These are phyloP conservation scores for Colletotrichum brevisporum DNA, from an alignment of 2,329 filamentous ascomycete genomes.

Conservation along the genomic window DNA sequence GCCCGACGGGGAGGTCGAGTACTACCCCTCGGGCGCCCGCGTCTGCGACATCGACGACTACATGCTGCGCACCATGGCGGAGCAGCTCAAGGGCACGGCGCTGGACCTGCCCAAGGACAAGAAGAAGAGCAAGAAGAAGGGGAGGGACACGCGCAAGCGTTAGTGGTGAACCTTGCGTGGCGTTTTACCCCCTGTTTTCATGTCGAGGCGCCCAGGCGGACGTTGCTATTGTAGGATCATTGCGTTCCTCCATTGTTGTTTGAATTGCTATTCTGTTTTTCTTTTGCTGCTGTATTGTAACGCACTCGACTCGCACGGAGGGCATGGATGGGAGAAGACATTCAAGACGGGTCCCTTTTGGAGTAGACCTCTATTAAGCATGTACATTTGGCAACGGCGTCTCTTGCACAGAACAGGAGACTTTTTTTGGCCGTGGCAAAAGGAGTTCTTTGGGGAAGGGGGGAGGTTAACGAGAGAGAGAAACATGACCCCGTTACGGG, in stretches of 20 bases:
- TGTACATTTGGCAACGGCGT: slow-evolving; percentile 28
- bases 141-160: slow-evolving; percentile 70
- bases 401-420: not conserved
- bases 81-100: slow-evolving; percentile 69
- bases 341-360: slow-evolving; percentile 13
- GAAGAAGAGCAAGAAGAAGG: slow-evolving; percentile 72
- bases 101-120: slow-evolving; percentile 76
- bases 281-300: slow-evolving; percentile 27
- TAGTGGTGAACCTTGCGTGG: slow-evolving; percentile 42
- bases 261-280: not conserved
- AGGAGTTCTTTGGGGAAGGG: slow-evolving; percentile 17
- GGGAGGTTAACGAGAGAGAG: not conserved
- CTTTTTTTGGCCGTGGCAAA: slow-evolving; percentile 12
- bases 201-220: too few species aligned
- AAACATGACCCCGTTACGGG: not conserved
- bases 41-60: slow-evolving; percentile 80
- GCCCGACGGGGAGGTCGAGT: slow-evolving; percentile 61
- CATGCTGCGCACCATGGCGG: slow-evolving; percentile 79
- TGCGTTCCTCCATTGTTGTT: slow-evolving; percentile 4
- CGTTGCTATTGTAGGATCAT: not conserved
- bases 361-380: slow-evolving; percentile 23
- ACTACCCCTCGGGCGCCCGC: slow-evolving; percentile 71
- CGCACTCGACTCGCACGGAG: too few species aligned
- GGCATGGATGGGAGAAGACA: not conserved
- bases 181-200: not conserved